These are phyloP conservation scores for Amphibolis antarctica DNA, from an alignment of 106 monocot species.

Conservation along the genomic window DNA sequence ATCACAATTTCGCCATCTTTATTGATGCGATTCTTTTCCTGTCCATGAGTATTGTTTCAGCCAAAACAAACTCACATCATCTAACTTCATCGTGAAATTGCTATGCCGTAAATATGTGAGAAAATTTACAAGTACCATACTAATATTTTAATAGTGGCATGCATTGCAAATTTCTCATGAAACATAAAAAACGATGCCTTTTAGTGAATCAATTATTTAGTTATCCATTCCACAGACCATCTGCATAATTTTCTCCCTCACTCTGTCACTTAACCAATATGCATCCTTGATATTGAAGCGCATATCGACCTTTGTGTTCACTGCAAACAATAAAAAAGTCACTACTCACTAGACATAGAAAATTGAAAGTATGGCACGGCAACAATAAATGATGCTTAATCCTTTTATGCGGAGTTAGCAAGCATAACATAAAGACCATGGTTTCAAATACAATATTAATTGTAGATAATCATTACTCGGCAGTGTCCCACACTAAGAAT, in stretches of 20 bases:
- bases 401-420: no score
- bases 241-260: constrained; percentile 75
- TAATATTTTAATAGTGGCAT: background rate
- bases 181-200: background rate
- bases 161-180: background rate
- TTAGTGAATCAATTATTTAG: background rate
- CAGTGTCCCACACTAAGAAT: no score
- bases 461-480: no score
- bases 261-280: constrained; percentile 79
- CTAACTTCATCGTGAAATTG: background rate
- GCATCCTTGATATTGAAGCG: constrained; percentile 87
- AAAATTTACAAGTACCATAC: background rate
- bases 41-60: constrained; percentile 7
- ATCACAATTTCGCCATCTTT: constrained; percentile 92
- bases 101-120: background rate
- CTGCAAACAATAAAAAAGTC: constrained; percentile 35
- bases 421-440: background rate
- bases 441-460: no score
- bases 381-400: no score
- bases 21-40: constrained; percentile 98
- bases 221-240: constrained; percentile 36
- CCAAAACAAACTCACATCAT: background rate
- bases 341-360: background rate
- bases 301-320: constrained; percentile 99
- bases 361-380: background rate